phyloP scores from a whole-genome alignment of 106 monocot species.

The Acorus gramineus region DNA sequence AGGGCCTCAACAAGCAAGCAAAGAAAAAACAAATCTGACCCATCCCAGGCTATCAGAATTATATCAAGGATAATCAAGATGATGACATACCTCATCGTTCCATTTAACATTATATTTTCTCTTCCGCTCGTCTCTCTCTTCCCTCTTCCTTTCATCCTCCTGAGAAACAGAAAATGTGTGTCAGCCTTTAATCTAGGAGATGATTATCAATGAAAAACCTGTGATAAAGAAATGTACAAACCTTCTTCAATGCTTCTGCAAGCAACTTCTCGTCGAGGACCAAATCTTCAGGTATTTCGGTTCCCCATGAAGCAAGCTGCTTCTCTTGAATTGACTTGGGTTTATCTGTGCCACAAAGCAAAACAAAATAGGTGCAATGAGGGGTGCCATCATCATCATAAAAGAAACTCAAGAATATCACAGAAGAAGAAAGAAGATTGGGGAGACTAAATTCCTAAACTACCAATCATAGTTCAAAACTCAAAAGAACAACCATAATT shows the following conservation, averaged over 20 bases:
- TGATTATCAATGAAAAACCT: background rate
- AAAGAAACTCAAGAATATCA: too few relatives aligned
- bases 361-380: too few relatives aligned
- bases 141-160: conserved; percentile 86
- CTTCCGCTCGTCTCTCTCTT: conserved; percentile 87
- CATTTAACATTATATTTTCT: conserved; percentile 85
- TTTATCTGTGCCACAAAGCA: conserved; percentile 26
- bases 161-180: conserved; percentile 1
- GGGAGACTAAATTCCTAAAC: too few relatives aligned
- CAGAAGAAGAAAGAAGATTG: too few relatives aligned
- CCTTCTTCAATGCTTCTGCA: conserved; percentile 74
- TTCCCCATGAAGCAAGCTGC: conserved; percentile 76
- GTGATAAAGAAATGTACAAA: background rate
- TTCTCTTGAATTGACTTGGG: conserved; percentile 52
- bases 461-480: too few relatives aligned
- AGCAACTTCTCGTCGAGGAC: conserved; percentile 65
- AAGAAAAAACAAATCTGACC: background rate
- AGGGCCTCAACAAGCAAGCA: too few relatives aligned
- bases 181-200: conserved; percentile 4
- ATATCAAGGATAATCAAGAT: background rate
- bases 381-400: too few relatives aligned
- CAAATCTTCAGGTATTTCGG: conserved; percentile 74
- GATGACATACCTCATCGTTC: conserved; percentile 56
- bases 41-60: background rate
- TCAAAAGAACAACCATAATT: too few relatives aligned